Conservation (phyloP, 257 asterid genomes). For the Echites panduratus region DNA sequence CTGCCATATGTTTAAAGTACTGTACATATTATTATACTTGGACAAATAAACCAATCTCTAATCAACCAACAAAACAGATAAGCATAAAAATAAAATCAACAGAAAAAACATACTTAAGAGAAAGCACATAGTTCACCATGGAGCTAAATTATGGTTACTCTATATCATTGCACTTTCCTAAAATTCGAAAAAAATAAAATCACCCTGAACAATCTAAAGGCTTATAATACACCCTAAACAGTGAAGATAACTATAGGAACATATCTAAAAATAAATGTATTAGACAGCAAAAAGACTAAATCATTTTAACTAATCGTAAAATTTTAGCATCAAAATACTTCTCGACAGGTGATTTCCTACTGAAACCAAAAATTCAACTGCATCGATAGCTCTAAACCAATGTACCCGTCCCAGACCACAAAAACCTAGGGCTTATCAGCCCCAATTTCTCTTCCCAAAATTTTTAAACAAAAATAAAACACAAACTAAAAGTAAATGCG, state of each 20-base stretch:
- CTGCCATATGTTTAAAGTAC: not conserved
- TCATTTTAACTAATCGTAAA: not conserved
- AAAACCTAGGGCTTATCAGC: not conserved
- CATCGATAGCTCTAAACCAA: not conserved
- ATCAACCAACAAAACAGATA: not conserved
- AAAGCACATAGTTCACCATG: not conserved
- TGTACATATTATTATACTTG: no score
- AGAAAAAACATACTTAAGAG: not conserved
- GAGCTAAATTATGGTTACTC: not conserved
- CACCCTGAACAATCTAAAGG: not conserved
- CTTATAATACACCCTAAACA: not conserved
- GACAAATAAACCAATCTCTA: no score
- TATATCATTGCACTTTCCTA: not conserved
- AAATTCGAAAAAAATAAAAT: not conserved
- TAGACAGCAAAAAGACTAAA: not conserved
- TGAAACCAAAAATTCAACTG: not conserved
- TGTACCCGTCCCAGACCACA: not conserved
- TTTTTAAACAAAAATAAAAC: not conserved
- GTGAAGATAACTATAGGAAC: no score
- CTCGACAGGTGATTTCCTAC: not conserved
- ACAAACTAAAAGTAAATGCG: not conserved
- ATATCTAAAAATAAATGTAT: no score
- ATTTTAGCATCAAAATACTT: not conserved
- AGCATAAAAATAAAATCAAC: no score
- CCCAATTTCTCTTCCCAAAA: not conserved